Base-by-base conservation (phyloP, 2,329 filamentous ascomycete species). In the Pestalotiopsis sp. region DNA sequence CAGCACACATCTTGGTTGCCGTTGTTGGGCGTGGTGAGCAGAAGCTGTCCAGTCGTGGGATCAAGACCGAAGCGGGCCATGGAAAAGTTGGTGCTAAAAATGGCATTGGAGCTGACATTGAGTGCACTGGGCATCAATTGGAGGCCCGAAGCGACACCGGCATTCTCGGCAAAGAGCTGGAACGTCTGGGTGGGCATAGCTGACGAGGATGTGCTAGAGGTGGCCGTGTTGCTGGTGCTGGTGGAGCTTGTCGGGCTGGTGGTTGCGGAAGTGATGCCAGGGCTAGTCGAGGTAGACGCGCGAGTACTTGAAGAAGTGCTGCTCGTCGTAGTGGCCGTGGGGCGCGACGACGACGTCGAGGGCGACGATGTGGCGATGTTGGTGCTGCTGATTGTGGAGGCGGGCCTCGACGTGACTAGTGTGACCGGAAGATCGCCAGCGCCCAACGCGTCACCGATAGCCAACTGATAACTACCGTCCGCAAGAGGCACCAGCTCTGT, bases 1-100 rank as follows among this genome's bases (percentile, higher is more conserved):
- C 60, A 63, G 38, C 60, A 63, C 17, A 63, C 25, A 20, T 63
- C 36, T 49, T 63, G 60, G 25, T 63, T 63, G 38, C 6, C 60
- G 14, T 23, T 23, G 25, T 23, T 27, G 38, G 17, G n/a, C 14
- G 60, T 20, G 9, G 60, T 23, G 23, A 63, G 4, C 36, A 63
- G 12, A 12, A 63, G 17, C 60, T 23, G 14, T 11, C 60, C 60
- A 6, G 60, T 63, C 1, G 36, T 49, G 23, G 58, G 58, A 23
- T 63, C 60, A n/a, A 63, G n/a, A 13, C 23, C 38, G 14, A 36
- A 63, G 1, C 2, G 2, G 13, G 14, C 3, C n/a, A 2, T 2
- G 23, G 60, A 45, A 7, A 36, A 20, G 17, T 31, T 23, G 14
- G 60, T 39, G 38, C 36, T 45, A 17, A 63, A 45, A 12, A 63